Percentiles rank a stretch among this genome's conserved stretches.
Evolutionary conservation across 306 rosid species (phyloP).

Genomic region (Lithocarpus polystachyus): DNA sequence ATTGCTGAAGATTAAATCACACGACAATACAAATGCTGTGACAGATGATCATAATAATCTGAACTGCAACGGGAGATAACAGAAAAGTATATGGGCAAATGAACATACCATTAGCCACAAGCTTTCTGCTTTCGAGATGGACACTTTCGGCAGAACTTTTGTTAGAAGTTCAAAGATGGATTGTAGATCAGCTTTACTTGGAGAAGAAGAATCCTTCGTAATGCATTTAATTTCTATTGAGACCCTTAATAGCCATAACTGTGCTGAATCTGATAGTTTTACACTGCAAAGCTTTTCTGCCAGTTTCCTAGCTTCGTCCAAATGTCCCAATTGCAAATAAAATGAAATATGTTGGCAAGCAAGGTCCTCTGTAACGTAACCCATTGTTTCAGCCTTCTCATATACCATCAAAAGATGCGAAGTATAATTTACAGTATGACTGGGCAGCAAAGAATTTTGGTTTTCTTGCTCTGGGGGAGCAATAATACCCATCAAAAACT

Average conservation of each 20-base stretch:
- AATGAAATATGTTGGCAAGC: conserved; percentile 60
- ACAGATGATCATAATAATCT: neutral
- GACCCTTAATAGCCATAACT: conserved; percentile 56
- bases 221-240: conserved; percentile 52
- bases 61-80: neutral
- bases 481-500: conserved; percentile 49
- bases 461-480: conserved; percentile 37
- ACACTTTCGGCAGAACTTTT: conserved; percentile 40
- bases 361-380: conserved; percentile 61
- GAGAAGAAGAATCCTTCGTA: conserved; percentile 38
- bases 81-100: neutral
- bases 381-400: conserved; percentile 71
- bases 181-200: conserved; percentile 56
- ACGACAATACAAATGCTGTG: neutral
- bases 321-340: conserved; percentile 57
- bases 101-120: conserved; percentile 80
- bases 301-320: conserved; percentile 64
- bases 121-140: conserved; percentile 61
- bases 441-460: conserved; percentile 21
- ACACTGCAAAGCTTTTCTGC: conserved; percentile 61
- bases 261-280: conserved; percentile 49
- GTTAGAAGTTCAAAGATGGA: conserved; percentile 57
- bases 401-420: conserved; percentile 50
- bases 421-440: conserved; percentile 25
- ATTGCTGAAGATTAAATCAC: neutral